Percentiles rank a stretch among this genome's conserved stretches.
phyloP scores from a whole-genome alignment of 2,329 filamentous ascomycete genomes.

The Lasiodiplodia citricola region DNA sequence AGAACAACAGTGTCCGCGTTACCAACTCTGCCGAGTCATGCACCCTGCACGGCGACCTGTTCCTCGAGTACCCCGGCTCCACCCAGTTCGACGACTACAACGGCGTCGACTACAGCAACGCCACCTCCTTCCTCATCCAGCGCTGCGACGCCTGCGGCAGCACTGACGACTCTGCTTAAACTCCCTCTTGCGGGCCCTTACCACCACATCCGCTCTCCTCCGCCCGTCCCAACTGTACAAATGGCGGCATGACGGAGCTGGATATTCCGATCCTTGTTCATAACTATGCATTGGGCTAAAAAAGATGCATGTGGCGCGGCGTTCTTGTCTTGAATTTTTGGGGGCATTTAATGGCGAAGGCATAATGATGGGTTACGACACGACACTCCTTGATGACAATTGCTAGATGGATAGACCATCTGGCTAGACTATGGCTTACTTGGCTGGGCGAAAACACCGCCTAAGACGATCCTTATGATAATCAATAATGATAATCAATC shows the following conservation, averaged over 20 bases:
- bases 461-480: conserved; percentile 18
- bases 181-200: neutral
- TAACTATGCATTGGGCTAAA: neutral
- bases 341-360: neutral
- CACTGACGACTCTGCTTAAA: neutral
- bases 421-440: neutral
- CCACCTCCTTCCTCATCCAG: conserved; percentile 22
- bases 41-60: conserved; percentile 26
- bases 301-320: conserved; percentile 17
- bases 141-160: conserved; percentile 7
- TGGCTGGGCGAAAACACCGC: neutral
- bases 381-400: conserved; percentile 11
- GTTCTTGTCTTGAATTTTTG: neutral
- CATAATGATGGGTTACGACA: conserved; percentile 12
- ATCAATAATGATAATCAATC: conserved; percentile 23
- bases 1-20: neutral
- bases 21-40: conserved; percentile 18
- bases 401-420: neutral
- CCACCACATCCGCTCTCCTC: neutral
- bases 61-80: conserved; percentile 23
- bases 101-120: conserved; percentile 23
- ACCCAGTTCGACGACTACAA: conserved; percentile 12
- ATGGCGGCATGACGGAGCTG: neutral
- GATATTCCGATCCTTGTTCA: neutral
- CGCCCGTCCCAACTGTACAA: neutral